These are phyloP conservation scores for Fremontodendron californicum DNA, from an alignment of 345 rosid species.

Conservation along the genomic window DNA sequence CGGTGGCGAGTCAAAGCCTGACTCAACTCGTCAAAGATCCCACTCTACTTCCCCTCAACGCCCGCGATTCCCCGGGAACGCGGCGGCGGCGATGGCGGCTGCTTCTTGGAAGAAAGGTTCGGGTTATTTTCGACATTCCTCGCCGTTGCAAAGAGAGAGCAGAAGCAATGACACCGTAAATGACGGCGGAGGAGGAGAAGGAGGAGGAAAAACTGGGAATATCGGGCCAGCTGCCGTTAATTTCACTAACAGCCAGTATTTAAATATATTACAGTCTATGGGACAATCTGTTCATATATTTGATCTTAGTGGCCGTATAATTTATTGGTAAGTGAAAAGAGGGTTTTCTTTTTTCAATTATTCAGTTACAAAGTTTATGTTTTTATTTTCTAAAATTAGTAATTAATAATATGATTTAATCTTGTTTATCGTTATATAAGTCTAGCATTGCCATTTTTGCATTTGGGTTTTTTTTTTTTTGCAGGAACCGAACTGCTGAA, in stretches of 20 bases:
- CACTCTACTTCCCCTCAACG: constrained; percentile 84
- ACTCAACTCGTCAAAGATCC: constrained; percentile 50
- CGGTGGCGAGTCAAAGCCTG: constrained; percentile 20
- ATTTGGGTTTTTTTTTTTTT: constrained; percentile 10
- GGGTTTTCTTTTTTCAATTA: not conserved
- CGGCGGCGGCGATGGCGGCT: constrained; percentile 10
- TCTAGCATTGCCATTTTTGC: not conserved
- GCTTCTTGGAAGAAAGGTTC: constrained; percentile 54
- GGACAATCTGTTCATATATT: constrained; percentile 82
- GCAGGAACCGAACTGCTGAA: constrained; percentile 90
- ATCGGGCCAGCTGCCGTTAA: constrained; percentile 57
- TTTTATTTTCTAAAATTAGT: not conserved
- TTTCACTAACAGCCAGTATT: constrained; percentile 57
- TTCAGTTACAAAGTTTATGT: not conserved
- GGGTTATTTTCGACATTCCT: constrained; percentile 64
- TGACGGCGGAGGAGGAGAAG: constrained; percentile 18
- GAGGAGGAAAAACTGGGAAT: constrained; percentile 22
- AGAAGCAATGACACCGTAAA: constrained; percentile 29
- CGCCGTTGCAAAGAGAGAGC: constrained; percentile 82
- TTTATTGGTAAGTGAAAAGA: constrained; percentile 62
- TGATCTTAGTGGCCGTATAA: constrained; percentile 55
- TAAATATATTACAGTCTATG: constrained; percentile 87
- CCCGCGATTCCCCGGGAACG: constrained; percentile 20
- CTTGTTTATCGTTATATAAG: too few relatives aligned
- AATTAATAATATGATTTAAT: not conserved